Base-by-base conservation (phyloP, 768 basidiomycete species). In the Mycena pura region DNA sequence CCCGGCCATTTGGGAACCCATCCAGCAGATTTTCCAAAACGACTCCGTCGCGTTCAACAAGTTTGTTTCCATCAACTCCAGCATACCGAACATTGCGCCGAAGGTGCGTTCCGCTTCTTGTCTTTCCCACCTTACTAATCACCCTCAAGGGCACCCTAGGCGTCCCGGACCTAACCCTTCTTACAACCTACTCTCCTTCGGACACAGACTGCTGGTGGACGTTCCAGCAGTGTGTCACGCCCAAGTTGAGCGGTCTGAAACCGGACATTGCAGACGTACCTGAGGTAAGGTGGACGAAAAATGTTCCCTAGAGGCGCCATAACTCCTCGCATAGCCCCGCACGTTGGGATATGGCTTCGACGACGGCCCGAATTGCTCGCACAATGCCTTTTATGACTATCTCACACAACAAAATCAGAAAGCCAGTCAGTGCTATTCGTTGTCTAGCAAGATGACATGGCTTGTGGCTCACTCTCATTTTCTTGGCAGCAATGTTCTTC, bases 351-450 rank as follows among this genome's bases (percentile, higher is more conserved):
- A 83, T 47, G 84, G 80, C 5, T 88, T 88, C 54, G 87, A 88
- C 62, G 86, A 88, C 58, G 87, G 87, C 1, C 87, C 87, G 1
- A 87, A 86, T 64, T 88, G 86, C 66, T 82, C 84, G 3, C 87
- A 88, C 63, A 88, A 88, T 49, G 78, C 76, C 3, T 88, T 88
- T 57, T 88, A 88, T 38, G 78, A 86, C 61, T 88, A 72, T 62
- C 76, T 88, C 24, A 44, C 65, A 5, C 69, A 75, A 13, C 75
- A 86, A 63, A 78, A 86, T 29, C 87, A 88, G 73, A 85, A 81
- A 80, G 86, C 87, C 9, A 85, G 84, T 84, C 52, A 68, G 85
- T 81, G 8, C 15, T 14, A 3, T 36, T 3, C 1, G 6, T n/a
- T n/a, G n/a, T n/a, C n/a, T n/a, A n/a, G n/a, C n/a, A n/a, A n/a